These are phyloP conservation scores for Psilocybe cubensis DNA, from an alignment of 768 basidiomycete genomes.

Conservation along the genomic window DNA sequence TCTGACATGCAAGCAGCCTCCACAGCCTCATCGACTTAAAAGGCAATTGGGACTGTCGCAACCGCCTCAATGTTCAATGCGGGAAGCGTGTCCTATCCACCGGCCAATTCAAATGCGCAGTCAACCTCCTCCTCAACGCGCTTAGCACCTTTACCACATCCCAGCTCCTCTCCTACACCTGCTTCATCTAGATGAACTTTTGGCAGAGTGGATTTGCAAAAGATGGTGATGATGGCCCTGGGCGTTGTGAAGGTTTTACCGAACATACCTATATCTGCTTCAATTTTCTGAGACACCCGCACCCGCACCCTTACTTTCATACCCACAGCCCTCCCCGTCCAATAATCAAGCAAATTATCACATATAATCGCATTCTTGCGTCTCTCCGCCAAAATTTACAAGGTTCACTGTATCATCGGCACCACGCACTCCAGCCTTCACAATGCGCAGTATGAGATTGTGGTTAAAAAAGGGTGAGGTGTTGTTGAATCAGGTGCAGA, in stretches of 20 bases:
- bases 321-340: neutral
- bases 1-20: no score
- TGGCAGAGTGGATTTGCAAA: constrained; percentile 86
- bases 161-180: constrained; percentile 86
- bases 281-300: neutral
- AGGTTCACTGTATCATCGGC: constrained; percentile 92
- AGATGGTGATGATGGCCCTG: constrained; percentile 86
- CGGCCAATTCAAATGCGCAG: constrained; percentile 88
- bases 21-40: constrained; percentile 88
- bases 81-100: constrained; percentile 85
- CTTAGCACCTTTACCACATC: constrained; percentile 94
- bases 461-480: constrained; percentile 94
- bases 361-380: constrained; percentile 89
- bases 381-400: constrained; percentile 89
- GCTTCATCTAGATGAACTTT: constrained; percentile 90
- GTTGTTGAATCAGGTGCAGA: constrained; percentile 83
- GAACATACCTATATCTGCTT: constrained; percentile 60
- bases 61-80: constrained; percentile 94
- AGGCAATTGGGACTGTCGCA: constrained; percentile 97
- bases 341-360: constrained; percentile 87
- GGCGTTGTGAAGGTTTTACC: constrained; percentile 88
- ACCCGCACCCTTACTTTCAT: neutral
- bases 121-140: constrained; percentile 87
- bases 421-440: constrained; percentile 74
- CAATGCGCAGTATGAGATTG: constrained; percentile 88